phyloP scores from a whole-genome alignment of 305 asterid species.

The Andrographis paniculata region DNA sequence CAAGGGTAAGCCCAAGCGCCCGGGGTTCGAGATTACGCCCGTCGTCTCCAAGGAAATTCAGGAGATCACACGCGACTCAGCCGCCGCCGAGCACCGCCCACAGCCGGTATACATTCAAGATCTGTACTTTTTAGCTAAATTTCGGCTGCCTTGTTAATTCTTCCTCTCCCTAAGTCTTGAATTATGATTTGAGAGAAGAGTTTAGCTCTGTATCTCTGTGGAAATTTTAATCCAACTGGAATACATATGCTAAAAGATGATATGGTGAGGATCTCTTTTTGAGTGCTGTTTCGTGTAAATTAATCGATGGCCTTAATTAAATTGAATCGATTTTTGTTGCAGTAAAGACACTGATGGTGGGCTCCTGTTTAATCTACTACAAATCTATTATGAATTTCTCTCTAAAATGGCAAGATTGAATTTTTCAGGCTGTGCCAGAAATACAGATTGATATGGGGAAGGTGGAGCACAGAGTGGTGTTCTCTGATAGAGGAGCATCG shows the following conservation, averaged over 20 bases:
- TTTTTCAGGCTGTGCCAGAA: conserved; percentile 50
- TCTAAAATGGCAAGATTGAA: neutral
- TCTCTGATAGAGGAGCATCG: conserved; percentile 64
- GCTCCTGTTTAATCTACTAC: neutral
- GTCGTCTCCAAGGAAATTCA: conserved; percentile 56
- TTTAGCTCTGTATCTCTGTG: too few relatives aligned
- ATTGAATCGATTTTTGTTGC: neutral
- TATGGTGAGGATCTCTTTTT: neutral
- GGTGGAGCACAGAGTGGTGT: conserved; percentile 70
- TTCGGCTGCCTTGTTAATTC: neutral
- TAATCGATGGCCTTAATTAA: neutral
- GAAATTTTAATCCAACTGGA: too few relatives aligned
- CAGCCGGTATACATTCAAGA: conserved; percentile 31
- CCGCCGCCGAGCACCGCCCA: conserved; percentile 51
- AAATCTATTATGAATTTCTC: neutral
- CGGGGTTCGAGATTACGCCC: conserved; percentile 36
- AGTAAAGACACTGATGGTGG: neutral
- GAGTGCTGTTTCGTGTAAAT: neutral
- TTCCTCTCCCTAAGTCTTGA: too few relatives aligned
- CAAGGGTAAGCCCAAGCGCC: conserved; percentile 26
- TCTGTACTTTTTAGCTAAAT: conserved; percentile 2
- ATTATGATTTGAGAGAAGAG: too few relatives aligned
- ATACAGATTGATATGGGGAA: conserved; percentile 79
- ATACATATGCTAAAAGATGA: too few relatives aligned
- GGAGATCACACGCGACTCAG: conserved; percentile 43